Base-by-base conservation (phyloP, 768 basidiomycete species). In the Imleria badia region DNA sequence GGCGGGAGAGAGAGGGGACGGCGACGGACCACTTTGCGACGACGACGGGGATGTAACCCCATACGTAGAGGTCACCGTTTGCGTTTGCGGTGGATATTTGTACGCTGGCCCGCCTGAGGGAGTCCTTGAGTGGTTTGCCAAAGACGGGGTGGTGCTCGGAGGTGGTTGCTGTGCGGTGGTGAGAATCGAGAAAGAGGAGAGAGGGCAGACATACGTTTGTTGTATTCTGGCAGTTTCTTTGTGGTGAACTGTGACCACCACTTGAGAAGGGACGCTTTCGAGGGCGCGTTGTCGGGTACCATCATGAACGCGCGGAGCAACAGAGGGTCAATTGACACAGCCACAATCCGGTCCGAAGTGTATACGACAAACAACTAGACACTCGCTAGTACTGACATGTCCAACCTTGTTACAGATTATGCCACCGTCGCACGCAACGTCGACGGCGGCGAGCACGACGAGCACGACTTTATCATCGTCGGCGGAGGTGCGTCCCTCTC, bases 21-120 rank as follows among this genome's bases (percentile, higher is more conserved):
- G 20, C 2, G 22, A 74, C 86, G 65, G 63, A 93, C 92, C 94
- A 98, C 74, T 97, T 98, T 43, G 96, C 96, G 39, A 99, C 96
- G 48, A 98, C 94, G 39, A 98, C 92, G 10, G 96, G 96, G 45
- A 99, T 91, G 68, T 89, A 90, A 1, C 95, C 94, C 89, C 91
- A 95, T 6, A 94, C 88, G 67, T 90, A 91, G 17, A 92, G 78
- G 60, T 90, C 85, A 9, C 93, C 93, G 56, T 83, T 83, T 12
- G 87, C 78, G 54, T 88, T 89, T 7, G 91, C 86, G 14, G 94
- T 96, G 11, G 89, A 92, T 67, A 98, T 96, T 66, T 95, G 94
- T 1, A 97, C 96, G 63, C 84, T 89, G 15, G 96, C 96, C 69
- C 88, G 89, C 63, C 80, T 81, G 61, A 98, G 76, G 56, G 88